Percentiles rank a stretch among this genome's conserved stretches.
phyloP scores from a whole-genome alignment of 345 rosid species.

The Linum trigynum region DNA sequence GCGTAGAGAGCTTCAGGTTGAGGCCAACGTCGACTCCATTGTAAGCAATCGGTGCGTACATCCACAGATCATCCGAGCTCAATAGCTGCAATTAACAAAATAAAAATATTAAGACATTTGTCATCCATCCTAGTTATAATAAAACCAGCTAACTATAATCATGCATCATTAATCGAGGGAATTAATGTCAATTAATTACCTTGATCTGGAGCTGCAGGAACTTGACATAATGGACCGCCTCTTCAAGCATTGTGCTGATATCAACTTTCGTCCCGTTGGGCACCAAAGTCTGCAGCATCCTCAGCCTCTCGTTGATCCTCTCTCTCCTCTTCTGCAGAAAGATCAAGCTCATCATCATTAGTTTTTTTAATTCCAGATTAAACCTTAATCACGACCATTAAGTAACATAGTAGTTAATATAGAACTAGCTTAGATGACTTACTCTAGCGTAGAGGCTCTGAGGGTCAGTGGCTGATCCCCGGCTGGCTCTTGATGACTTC shows the following conservation, averaged over 20 bases:
- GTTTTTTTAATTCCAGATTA: neutral
- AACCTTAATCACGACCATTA: no score
- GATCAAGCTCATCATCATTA: neutral
- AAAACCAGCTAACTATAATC: neutral
- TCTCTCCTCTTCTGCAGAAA: constrained; percentile 72
- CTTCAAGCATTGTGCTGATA: constrained; percentile 95
- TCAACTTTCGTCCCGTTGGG: constrained; percentile 93
- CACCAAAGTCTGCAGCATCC: constrained; percentile 66
- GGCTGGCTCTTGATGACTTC: constrained; percentile 39
- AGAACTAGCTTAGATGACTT: neutral
- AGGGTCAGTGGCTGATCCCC: constrained; percentile 92
- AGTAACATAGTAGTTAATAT: no score
- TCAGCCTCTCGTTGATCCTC: constrained; percentile 72
- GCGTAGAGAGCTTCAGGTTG: constrained; percentile 48
- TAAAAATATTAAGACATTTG: no score
- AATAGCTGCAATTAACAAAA: constrained; percentile 61
- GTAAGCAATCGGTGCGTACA: constrained; percentile 91
- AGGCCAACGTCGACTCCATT: constrained; percentile 77
- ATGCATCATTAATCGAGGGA: neutral
- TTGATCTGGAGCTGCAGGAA: constrained; percentile 85
- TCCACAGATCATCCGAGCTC: constrained; percentile 96
- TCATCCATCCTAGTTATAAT: neutral
- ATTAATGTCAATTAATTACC: constrained; percentile 23
- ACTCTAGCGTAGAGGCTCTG: constrained; percentile 96
- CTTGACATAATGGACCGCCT: constrained; percentile 82